Evolutionary conservation across 345 rosid genomes (phyloP), one percentile per base, ranked within the genome.

Genomic region (Linum trigynum): DNA sequence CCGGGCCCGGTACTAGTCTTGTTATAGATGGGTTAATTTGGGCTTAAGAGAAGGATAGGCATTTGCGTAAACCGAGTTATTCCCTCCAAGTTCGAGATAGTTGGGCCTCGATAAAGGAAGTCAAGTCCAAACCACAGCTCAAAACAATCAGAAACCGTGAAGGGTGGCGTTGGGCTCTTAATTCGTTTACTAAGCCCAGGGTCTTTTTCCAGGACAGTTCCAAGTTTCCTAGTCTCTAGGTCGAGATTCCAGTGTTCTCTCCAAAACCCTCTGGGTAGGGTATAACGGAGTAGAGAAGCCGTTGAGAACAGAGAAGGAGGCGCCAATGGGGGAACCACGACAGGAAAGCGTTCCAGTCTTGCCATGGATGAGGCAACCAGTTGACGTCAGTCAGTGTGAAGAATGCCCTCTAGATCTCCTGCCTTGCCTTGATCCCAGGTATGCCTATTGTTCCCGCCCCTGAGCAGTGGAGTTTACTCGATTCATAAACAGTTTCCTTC

Each of bases 321-420:
- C 53, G 53, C 53, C 14, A 48, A 69, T 61, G 75, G 84, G 59
- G 74, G 65, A 76, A 58, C 8, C 63, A 48, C 57, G 39, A 35
- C 12, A 17, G 58, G 81, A 57, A 43, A 81, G 65, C 16, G 60
- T 72, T 9, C 83, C 92, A 5, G 76, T 89, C 59, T 82, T 94
- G 78, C 88, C 92, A 79, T 94, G 99, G 99, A 90, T 94, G 97
- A 78, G 95, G 77, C 78, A 76, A 65, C 97, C 97, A 0, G 66
- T 94, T 65, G 92, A 88, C 71, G 81, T 94, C 61, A 77, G 72
- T 65, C 62, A 67, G 16, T 48, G 78, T 16, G 77, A 83, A 73
- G 81, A 72, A 36, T 88, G 87, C 67, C 65, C 82, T 63, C 83
- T 94, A 62, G 73, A 82, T 58, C 76, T 77, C 41, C 70, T 90